phyloP scores from a whole-genome alignment of 176 grass and related monocot genomes.

The Guadua angustifolia region DNA sequence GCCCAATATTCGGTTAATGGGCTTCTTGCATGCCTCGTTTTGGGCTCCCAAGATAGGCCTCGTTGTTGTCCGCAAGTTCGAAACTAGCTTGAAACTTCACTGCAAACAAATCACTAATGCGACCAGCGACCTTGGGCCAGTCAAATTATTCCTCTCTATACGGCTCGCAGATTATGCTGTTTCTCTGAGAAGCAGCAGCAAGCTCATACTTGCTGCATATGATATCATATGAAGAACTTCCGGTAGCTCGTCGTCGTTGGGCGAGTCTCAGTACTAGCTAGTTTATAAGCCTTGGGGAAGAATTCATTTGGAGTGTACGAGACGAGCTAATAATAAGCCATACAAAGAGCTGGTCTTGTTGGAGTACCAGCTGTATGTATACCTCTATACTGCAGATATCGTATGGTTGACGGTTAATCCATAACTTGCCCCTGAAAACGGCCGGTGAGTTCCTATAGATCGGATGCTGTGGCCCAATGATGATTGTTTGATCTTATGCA shows the following conservation, averaged over 20 bases:
- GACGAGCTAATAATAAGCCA: not conserved
- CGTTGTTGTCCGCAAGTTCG: not conserved
- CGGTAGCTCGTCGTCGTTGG: not conserved
- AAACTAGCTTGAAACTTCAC: not conserved
- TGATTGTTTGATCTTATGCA: slow-evolving; percentile 12
- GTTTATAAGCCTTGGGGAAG: not conserved
- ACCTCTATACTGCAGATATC: not conserved
- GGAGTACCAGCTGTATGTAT: not conserved
- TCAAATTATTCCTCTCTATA: rapidly evolving
- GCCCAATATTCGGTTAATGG: no score
- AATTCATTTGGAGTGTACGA: not conserved
- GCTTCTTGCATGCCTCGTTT: not conserved
- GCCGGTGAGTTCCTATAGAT: not conserved
- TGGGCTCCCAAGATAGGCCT: not conserved
- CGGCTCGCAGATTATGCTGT: not conserved
- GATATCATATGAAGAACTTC: not conserved
- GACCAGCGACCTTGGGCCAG: not conserved
- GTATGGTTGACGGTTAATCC: not conserved
- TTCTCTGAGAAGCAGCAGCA: not conserved
- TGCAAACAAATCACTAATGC: not conserved
- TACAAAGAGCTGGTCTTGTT: not conserved
- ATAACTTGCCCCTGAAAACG: not conserved
- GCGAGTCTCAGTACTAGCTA: not conserved
- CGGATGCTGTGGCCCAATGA: not conserved
- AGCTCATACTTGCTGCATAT: no score